These are phyloP conservation scores for Pseudognaphalium luteoalbum DNA, from an alignment of 129 eudicot genomes.

Conservation along the genomic window DNA sequence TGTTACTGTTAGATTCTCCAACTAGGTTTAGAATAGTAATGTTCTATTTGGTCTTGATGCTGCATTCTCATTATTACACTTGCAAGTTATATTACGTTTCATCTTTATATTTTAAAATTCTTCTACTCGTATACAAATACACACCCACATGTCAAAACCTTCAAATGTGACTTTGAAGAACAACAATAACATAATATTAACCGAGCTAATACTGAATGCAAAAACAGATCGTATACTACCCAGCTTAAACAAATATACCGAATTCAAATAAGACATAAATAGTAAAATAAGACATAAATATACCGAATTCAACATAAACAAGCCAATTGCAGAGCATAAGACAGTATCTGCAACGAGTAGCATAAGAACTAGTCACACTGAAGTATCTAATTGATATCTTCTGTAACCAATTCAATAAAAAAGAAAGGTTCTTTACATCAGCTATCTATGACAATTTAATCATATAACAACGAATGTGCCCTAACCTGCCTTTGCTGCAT, in stretches of 20 bases:
- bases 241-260: neutral
- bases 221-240: neutral
- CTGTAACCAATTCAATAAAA: neutral
- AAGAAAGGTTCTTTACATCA: neutral
- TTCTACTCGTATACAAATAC: too few species aligned
- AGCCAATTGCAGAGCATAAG: neutral
- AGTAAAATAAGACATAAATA: neutral
- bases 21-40: neutral
- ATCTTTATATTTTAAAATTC: neutral
- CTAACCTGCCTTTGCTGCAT: slow-evolving; percentile 79
- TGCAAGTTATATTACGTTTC: neutral
- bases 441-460: slow-evolving; percentile 1
- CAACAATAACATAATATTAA: neutral
- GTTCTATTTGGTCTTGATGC: neutral
- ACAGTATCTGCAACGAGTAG: neutral
- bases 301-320: neutral
- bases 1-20: neutral
- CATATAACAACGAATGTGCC: neutral
- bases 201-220: neutral
- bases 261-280: neutral
- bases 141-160: neutral
- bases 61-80: neutral
- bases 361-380: neutral
- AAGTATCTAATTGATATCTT: neutral
- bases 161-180: neutral